Evolutionary conservation across 1,139 yeast species (phyloP).

Genomic region (Ogataea hybrid): DNA sequence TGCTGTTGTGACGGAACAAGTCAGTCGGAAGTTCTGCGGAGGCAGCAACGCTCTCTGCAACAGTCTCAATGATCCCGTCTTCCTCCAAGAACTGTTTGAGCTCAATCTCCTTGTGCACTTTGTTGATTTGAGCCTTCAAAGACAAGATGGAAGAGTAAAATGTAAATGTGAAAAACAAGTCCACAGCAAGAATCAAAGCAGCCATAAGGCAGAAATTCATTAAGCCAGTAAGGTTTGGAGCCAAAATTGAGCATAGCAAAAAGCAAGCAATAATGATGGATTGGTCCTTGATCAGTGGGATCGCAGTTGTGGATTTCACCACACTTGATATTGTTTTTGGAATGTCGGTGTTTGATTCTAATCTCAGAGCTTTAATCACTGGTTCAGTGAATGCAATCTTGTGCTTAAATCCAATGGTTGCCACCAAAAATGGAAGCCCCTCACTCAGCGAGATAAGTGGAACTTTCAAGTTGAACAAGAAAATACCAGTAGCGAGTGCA

Average conservation of each 20-base stretch:
- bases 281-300: slow-evolving; percentile 74
- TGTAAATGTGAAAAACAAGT: slow-evolving; percentile 72
- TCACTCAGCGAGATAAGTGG: slow-evolving; percentile 79
- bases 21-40: slow-evolving; percentile 36
- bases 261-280: slow-evolving; percentile 73
- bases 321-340: slow-evolving; percentile 52
- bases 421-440: slow-evolving; percentile 92
- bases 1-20: slow-evolving; percentile 33
- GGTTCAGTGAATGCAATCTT: slow-evolving; percentile 74
- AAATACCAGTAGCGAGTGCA: slow-evolving; percentile 70
- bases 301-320: slow-evolving; percentile 61
- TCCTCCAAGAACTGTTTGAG: slow-evolving; percentile 86
- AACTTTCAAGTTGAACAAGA: slow-evolving; percentile 51
- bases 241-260: slow-evolving; percentile 62
- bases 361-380: slow-evolving; percentile 42
- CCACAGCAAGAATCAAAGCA: slow-evolving; percentile 70
- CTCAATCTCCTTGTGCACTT: slow-evolving; percentile 82
- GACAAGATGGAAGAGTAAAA: slow-evolving; percentile 86
- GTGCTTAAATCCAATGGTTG: slow-evolving; percentile 90
- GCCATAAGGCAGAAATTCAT: slow-evolving; percentile 81
- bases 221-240: slow-evolving; percentile 71
- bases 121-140: slow-evolving; percentile 83
- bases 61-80: slow-evolving; percentile 79
- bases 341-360: slow-evolving; percentile 40
- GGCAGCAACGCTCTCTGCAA: slow-evolving; percentile 70